Evolutionary conservation across 73 alveolate species (phyloP).

Genomic region (Halteria grandinella): DNA sequence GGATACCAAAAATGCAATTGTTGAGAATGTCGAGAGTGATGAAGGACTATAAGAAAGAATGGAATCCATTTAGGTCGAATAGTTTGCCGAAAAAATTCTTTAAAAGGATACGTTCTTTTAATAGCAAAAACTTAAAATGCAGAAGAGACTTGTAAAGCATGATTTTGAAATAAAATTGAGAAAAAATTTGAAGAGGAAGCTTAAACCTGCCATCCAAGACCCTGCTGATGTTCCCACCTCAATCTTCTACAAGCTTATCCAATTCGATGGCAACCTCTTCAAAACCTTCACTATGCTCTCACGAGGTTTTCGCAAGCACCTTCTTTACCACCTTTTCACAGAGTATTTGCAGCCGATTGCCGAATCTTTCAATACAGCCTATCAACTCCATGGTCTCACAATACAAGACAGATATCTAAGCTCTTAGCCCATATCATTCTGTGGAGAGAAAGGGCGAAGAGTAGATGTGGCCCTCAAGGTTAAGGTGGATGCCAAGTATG

Average conservation of each 20-base stretch:
- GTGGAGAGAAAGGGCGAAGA: conserved; percentile 32
- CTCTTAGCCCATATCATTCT: conserved; percentile 7
- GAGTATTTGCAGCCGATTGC: background rate
- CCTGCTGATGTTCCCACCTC: conserved; percentile 32
- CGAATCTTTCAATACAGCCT: background rate
- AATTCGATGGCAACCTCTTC: conserved; percentile 25
- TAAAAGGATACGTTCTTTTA: background rate
- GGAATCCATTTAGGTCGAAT: background rate
- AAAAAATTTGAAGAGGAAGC: conserved; percentile 7
- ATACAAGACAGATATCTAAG: background rate
- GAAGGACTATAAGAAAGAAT: background rate
- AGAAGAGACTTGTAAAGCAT: conserved; percentile 11
- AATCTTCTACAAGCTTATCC: background rate
- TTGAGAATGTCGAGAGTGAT: background rate
- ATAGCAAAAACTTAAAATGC: background rate
- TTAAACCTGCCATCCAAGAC: conserved; percentile 3
- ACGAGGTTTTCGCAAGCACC: conserved; percentile 10
- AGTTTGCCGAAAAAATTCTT: background rate
- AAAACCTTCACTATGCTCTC: conserved; percentile 13
- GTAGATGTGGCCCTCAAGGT: conserved; percentile 5
- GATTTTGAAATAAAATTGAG: conserved; percentile 31
- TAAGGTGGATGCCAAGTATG: conserved; percentile 4
- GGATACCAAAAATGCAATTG: background rate
- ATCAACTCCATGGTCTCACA: background rate
- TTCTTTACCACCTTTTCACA: conserved; percentile 12